Evolutionary conservation across 2,329 filamentous ascomycete species (phyloP).

Genomic region (Exophiala sp.): DNA sequence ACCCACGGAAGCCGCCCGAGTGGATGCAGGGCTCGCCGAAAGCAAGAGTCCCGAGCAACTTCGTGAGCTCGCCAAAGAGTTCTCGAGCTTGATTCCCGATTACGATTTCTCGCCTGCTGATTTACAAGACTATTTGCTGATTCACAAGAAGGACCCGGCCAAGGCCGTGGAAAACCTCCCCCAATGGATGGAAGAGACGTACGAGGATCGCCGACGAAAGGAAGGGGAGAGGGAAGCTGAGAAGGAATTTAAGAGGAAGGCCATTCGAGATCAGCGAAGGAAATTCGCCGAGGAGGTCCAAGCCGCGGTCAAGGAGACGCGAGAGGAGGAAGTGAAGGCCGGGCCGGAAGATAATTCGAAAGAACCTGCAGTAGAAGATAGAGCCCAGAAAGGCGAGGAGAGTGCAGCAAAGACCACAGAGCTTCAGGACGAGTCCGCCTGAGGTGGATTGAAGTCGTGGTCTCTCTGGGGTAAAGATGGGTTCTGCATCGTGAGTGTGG

Average conservation of each 20-base stretch:
- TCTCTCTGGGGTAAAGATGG: not conserved
- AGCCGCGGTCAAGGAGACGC: slow-evolving; percentile 14
- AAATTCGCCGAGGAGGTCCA: slow-evolving; percentile 16
- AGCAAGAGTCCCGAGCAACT: slow-evolving; percentile 26
- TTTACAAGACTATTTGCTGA: slow-evolving; percentile 49
- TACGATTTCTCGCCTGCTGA: slow-evolving; percentile 48
- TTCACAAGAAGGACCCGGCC: slow-evolving; percentile 45
- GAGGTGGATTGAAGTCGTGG: not conserved
- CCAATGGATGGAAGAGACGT: slow-evolving; percentile 35
- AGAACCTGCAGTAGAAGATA: not conserved
- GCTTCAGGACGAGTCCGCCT: not conserved
- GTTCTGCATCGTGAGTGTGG: not conserved
- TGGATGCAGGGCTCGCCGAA: not conserved
- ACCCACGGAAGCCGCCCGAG: not conserved
- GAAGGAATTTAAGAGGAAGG: slow-evolving; percentile 12
- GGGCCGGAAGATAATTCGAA: not conserved
- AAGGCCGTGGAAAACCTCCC: slow-evolving; percentile 41
- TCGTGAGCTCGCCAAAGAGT: slow-evolving; percentile 39
- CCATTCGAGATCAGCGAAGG: slow-evolving; percentile 8
- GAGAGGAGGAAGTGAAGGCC: slow-evolving; percentile 2
- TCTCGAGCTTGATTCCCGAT: slow-evolving; percentile 44
- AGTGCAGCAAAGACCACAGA: not conserved
- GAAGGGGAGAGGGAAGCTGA: slow-evolving; percentile 26
- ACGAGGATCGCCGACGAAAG: slow-evolving; percentile 19
- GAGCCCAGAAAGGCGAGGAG: not conserved